Evolutionary conservation across 192 early-diverging fungal species (phyloP).

Genomic region (Geranomyces variabilis): DNA sequence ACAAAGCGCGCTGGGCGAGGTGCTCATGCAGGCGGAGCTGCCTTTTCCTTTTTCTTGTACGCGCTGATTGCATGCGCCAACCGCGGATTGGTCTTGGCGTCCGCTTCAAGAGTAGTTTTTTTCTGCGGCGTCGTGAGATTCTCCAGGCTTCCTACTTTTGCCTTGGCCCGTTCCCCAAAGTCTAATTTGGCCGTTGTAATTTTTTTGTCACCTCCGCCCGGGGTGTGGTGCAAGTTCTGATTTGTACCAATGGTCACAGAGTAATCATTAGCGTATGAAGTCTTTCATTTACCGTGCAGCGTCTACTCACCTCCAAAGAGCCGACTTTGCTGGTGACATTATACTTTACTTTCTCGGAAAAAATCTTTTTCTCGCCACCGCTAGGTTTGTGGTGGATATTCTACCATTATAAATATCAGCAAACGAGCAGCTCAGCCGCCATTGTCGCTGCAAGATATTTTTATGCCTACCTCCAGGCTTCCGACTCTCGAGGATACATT

Average conservation of each 20-base stretch:
- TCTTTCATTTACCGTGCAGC: no score
- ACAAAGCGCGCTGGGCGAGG: no score
- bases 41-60: no score
- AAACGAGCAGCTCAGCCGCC: no score
- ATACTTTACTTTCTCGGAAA: background rate
- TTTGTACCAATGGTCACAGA: no score
- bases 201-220: conserved; percentile 1
- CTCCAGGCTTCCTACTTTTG: background rate
- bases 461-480: no score
- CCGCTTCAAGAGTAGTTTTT: background rate
- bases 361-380: background rate
- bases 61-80: conserved; percentile 66
- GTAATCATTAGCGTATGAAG: no score
- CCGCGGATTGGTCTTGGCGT: conserved; percentile 56
- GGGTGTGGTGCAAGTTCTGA: background rate
- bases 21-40: no score
- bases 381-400: no score
- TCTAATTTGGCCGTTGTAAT: background rate
- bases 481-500: no score
- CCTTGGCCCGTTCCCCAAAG: background rate
- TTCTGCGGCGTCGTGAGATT: background rate
- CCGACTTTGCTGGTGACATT: background rate
- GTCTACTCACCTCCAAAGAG: background rate
- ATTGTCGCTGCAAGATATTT: no score
- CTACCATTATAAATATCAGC: no score